These are phyloP conservation scores for Aphanoascus verrucosus DNA, from an alignment of 2,329 filamentous ascomycete species.

Conservation along the genomic window DNA sequence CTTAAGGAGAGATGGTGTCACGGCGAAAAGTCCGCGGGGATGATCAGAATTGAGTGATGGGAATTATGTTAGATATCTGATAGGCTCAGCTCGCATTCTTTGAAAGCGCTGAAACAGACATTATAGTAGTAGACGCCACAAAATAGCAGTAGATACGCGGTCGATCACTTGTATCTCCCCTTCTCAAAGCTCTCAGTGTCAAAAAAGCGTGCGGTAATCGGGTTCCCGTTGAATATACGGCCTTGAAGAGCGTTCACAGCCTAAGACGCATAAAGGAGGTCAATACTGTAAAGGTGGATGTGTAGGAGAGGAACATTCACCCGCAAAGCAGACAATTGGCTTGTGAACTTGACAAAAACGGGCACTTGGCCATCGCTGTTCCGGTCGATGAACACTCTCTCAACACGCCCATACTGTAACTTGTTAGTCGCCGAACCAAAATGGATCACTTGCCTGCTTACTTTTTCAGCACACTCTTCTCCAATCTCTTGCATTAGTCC, in stretches of 20 bases:
- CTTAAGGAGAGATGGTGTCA: no score
- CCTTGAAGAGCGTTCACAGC: conserved; percentile 85
- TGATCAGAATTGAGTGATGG: no score
- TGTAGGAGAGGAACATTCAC: conserved; percentile 43
- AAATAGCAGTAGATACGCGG: background rate
- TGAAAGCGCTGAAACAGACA: background rate
- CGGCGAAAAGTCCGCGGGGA: no score
- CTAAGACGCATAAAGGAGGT: conserved; percentile 32
- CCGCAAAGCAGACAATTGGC: conserved; percentile 69
- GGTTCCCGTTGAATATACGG: conserved; percentile 77
- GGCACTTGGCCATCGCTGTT: conserved; percentile 43
- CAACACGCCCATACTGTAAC: conserved; percentile 65
- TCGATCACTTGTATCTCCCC: conserved; percentile 42
- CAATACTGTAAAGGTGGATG: background rate
- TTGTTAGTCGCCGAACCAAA: conserved; percentile 11
- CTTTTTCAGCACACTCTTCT: conserved; percentile 77
- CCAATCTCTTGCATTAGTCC: conserved; percentile 86
- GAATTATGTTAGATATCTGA: no score
- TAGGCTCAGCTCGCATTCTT: no score
- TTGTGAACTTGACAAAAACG: conserved; percentile 91
- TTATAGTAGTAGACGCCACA: background rate
- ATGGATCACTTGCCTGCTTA: conserved; percentile 22
- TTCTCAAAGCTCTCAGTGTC: conserved; percentile 70
- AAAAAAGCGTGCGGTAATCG: conserved; percentile 72
- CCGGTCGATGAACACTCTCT: conserved; percentile 64